Conservation (phyloP, 257 asterid species). For the Penstemon davidsonii region DNA sequence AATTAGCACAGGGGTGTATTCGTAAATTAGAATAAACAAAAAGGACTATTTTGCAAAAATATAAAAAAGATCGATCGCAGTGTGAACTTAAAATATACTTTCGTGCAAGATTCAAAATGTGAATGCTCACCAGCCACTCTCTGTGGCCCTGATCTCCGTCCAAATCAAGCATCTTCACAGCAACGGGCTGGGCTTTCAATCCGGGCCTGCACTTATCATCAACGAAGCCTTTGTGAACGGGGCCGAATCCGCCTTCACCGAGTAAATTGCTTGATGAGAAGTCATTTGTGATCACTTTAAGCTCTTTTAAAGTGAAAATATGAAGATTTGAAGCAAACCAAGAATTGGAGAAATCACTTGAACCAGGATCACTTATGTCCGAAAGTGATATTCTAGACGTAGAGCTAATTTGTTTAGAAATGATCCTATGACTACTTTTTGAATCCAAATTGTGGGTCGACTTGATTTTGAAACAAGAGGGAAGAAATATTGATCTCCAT, state of each 20-base stretch:
- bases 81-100: too few species aligned
- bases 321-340: slow-evolving; percentile 50
- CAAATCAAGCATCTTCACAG: slow-evolving; percentile 52
- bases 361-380: slow-evolving; percentile 50
- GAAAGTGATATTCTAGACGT: slow-evolving; percentile 42
- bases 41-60: too few species aligned
- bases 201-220: slow-evolving; percentile 50
- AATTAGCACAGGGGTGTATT: too few species aligned
- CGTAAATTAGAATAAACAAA: too few species aligned
- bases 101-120: neutral
- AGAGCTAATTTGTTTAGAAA: slow-evolving; percentile 22
- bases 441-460: neutral
- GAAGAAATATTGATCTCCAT: slow-evolving; percentile 19
- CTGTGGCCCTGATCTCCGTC: slow-evolving; percentile 54
- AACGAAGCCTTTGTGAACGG: slow-evolving; percentile 53
- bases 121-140: slow-evolving; percentile 57
- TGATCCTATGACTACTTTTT: neutral
- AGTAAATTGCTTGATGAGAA: slow-evolving; percentile 42
- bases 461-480: slow-evolving; percentile 13
- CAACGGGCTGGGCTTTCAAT: slow-evolving; percentile 56
- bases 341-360: slow-evolving; percentile 46
- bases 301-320: slow-evolving; percentile 44
- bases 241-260: slow-evolving; percentile 65
- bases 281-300: slow-evolving; percentile 34
- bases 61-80: too few species aligned